Conservation (phyloP, 225 moss, liverwort and hornwort species). For the Pseudoscleropodium purum region DNA sequence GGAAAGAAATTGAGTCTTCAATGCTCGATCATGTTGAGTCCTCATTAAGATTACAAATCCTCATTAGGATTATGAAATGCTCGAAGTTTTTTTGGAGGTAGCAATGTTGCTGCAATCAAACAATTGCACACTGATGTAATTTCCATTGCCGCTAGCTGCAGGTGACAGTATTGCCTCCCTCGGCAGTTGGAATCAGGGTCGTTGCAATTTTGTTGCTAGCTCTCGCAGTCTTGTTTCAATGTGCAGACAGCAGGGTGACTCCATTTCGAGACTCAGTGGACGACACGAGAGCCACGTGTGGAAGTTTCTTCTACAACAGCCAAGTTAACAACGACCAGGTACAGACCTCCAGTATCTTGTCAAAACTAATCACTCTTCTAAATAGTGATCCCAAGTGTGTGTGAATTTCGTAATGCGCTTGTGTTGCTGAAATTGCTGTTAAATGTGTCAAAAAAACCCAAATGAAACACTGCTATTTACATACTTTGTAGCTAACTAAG, state of each 20-base stretch:
- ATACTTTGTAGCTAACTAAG: neutral
- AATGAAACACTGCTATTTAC: neutral
- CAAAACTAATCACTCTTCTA: neutral
- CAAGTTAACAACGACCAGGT: conserved; percentile 25
- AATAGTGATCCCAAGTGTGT: neutral
- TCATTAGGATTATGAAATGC: neutral
- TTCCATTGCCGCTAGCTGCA: neutral
- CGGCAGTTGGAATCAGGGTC: neutral
- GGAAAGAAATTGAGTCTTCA: neutral
- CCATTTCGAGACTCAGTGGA: neutral
- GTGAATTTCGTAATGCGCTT: neutral
- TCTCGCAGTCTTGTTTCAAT: neutral
- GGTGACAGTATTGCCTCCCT: neutral
- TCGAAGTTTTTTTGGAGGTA: neutral
- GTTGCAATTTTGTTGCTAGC: neutral
- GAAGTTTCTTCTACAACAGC: conserved; percentile 24
- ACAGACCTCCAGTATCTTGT: neutral
- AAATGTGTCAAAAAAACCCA: neutral
- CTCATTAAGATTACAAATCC: too few species aligned
- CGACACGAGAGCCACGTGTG: neutral
- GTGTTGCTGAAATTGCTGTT: neutral
- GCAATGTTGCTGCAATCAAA: neutral
- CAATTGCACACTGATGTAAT: neutral
- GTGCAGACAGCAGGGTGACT: neutral
- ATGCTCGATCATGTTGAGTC: neutral